phyloP scores from a whole-genome alignment of 192 early-diverging fungal species.

The Rhizophagus prolifer region DNA sequence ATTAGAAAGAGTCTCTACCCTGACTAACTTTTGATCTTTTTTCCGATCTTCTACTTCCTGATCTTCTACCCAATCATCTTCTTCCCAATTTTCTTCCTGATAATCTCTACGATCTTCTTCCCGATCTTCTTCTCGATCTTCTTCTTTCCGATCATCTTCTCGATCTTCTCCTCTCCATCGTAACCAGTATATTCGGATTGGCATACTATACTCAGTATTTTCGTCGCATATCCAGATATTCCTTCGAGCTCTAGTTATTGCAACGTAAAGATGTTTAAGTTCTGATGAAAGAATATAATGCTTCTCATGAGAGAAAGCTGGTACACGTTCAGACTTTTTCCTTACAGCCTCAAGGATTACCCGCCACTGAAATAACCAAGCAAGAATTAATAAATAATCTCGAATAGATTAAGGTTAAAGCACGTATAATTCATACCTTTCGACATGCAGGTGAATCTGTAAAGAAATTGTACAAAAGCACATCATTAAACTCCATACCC shows the following conservation, averaged over 20 bases:
- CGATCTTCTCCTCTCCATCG: no score
- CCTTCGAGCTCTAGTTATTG: slow-evolving; percentile 4
- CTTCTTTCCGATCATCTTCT: neutral
- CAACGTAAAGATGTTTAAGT: slow-evolving; percentile 17
- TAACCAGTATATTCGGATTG: slow-evolving; percentile 9
- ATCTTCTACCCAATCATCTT: neutral
- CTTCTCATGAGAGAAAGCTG: slow-evolving; percentile 3
- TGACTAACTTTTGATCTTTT: neutral
- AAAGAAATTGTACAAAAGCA: slow-evolving; percentile 27
- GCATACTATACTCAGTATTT: neutral
- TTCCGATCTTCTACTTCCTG: neutral
- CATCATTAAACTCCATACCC: slow-evolving; percentile 27
- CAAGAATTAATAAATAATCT: neutral
- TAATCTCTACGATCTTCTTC: neutral
- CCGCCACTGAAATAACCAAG: slow-evolving; percentile 1
- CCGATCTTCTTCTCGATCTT: neutral
- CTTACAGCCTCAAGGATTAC: neutral
- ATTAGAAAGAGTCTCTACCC: no score
- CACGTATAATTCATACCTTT: neutral
- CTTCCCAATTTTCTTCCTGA: no score
- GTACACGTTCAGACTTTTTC: neutral
- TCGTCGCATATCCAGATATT: slow-evolving; percentile 19
- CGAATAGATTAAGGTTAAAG: neutral
- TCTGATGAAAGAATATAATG: slow-evolving; percentile 20
- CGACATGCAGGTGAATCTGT: slow-evolving; percentile 6